Evolutionary conservation across 352 stramenopile genomes (phyloP).

Genomic region (Thalassiosira mediterranea): DNA sequence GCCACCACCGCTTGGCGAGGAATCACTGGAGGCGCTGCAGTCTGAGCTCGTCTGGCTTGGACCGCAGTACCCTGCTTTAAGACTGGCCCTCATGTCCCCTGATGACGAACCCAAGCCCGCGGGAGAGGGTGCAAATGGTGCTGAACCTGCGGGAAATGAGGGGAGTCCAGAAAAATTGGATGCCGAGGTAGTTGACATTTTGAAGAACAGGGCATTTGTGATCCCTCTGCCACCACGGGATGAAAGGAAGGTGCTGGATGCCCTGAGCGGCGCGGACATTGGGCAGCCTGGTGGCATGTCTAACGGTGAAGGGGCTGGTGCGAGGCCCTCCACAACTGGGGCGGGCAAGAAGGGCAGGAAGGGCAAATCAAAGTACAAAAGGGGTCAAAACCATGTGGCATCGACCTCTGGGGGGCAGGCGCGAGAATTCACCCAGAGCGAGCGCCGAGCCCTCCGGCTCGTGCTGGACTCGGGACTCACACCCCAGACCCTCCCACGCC

Average conservation of each 20-base stretch:
- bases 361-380: conserved; percentile 19
- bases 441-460: conserved; percentile 23
- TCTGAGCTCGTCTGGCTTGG: conserved; percentile 76
- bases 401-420: background rate
- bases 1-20: conserved; percentile 5
- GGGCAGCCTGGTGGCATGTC: background rate
- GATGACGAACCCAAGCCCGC: conserved; percentile 1
- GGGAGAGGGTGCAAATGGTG: background rate
- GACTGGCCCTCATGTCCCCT: conserved; percentile 33
- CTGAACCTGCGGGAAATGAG: conserved; percentile 4
- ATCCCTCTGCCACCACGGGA: conserved; percentile 62
- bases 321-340: background rate
- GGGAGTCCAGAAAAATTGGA: conserved; percentile 19
- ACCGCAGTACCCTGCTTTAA: conserved; percentile 43
- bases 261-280: conserved; percentile 45
- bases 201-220: conserved; percentile 70
- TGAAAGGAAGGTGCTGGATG: conserved; percentile 66
- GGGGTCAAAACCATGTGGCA: background rate
- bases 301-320: no score
- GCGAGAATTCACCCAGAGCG: no score
- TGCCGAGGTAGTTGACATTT: conserved; percentile 58
- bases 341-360: conserved; percentile 20
- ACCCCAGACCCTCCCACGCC: conserved; percentile 91
- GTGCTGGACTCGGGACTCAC: conserved; percentile 87
- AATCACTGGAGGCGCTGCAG: conserved; percentile 57